Base-by-base conservation (phyloP, 192 early-diverging fungal species). In the Coemansia guatemalensis region DNA sequence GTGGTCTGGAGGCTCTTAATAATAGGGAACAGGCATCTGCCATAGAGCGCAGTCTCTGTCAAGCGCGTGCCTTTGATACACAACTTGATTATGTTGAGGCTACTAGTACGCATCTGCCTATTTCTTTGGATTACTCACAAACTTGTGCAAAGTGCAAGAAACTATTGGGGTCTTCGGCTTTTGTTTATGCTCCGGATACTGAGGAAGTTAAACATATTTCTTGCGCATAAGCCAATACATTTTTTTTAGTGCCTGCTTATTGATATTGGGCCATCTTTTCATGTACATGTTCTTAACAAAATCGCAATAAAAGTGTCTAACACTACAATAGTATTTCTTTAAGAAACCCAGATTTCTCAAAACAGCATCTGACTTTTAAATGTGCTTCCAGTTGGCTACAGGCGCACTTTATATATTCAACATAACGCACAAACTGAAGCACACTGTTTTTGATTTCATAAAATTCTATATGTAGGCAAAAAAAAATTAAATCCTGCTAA, bases 101-200 rank as follows among this genome's bases (percentile, higher is more conserved):
- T 3, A 30, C 58, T 3, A 22, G 21, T 6, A 47, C 39, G 7
- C 27, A 30, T 1, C 66, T 66, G 4, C 50, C 65, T 9, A 49
- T 81, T 21, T 22, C 26, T 1, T 54, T 81, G 33, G 78, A 67
- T n/a, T 75, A 67, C 50, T 53, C 73, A 39, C 78, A 81, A 57
- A 71, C 69, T 0, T 81, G 78, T 35, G 69, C 66, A n/a, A 60
- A 54, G 22, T 81, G 78, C 33, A 63, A 65, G 14, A 81, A 81
- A 47, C 66, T 81, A 21, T 57, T 81, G 26, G 78, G 78, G 3
- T 81, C 78, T 8, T 75, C 78, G 8, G 64, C 73, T 4, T 81
- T 81, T 67, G 78, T 71, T 17, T 71, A 62, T 22, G 49, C 23
- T 25, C 68, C 73, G 0, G 58, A 50, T 7, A 56, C 65, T 1